phyloP scores from a whole-genome alignment of 2,329 filamentous ascomycete genomes.

The Neophaeococcomyces mojaviensis region DNA sequence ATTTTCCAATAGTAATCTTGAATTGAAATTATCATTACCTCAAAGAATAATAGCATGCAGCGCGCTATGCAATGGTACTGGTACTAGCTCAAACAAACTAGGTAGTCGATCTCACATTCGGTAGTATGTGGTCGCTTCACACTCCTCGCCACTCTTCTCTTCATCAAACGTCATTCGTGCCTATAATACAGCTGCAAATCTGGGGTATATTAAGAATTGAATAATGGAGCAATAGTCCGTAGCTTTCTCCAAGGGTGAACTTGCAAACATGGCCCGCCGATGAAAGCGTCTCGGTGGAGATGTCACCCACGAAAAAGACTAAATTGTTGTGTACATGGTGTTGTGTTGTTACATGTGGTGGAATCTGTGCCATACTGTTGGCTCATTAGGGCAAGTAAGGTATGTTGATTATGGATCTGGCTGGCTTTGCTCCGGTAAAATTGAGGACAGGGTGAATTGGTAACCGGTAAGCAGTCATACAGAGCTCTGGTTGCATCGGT shows the following conservation, averaged over 20 bases:
- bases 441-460: too few relatives aligned
- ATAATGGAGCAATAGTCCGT: not conserved
- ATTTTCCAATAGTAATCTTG: not conserved
- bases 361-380: not conserved
- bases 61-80: not conserved
- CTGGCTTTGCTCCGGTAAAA: too few relatives aligned
- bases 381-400: not conserved
- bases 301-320: not conserved
- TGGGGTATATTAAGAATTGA: slow-evolving; percentile 9
- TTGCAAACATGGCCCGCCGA: slow-evolving; percentile 9
- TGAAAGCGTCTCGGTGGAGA: not conserved
- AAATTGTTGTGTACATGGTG: slow-evolving; percentile 1
- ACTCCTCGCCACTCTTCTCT: slow-evolving; percentile 1
- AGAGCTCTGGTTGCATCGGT: not conserved
- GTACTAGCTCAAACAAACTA: not conserved
- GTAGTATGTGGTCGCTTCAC: not conserved
- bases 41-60: slow-evolving; percentile 1
- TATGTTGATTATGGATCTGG: not conserved
- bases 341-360: slow-evolving; percentile 5
- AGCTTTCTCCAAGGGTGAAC: not conserved
- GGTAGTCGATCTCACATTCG: not conserved
- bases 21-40: slow-evolving; percentile 7
- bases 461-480: not conserved
- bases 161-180: slow-evolving; percentile 6
- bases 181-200: slow-evolving; percentile 8